Base-by-base conservation (phyloP, 305 asterid genomes). In the Solanum hybrid region DNA sequence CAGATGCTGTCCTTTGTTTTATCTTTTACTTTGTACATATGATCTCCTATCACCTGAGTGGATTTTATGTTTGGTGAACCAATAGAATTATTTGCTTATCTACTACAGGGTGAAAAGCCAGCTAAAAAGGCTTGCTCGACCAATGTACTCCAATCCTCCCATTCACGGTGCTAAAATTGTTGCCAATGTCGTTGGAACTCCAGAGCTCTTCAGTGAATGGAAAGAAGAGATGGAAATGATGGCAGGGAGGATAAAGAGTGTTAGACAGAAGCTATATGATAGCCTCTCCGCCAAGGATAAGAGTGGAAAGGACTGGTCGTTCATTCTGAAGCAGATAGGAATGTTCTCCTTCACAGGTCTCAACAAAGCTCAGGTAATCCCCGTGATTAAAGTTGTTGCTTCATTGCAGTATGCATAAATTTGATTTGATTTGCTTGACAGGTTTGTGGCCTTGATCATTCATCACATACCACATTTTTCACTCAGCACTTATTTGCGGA, bases 101-200 rank as follows among this genome's bases (percentile, higher is more conserved):
- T 39, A 27, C 32, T 87, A 61, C 95, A 97, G 99, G 94, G 99
- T 96, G 36, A 97, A 95, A 93, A 97, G 99, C 93, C 99, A 97
- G 91, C 92, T 96, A 92, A 97, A 96, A 92, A 94, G 98, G 94
- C 91, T 96, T 89, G 99, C 99, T 37, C 93, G 99, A 51, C 99
- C 99, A 89, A 97, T 97, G 99, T 96, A 97, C 95, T 97, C 99
- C 38, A 97, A 97, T 91, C 99, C 99, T 90, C 98, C 99, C 17
- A 83, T 97, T 86, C 99, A 97, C 45, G 99, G 99, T 91, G 99
- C 99, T 65, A 94, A 92, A 91, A 94, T 97, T 89, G 99, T 97
- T 87, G 98, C 99, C 88, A 95, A 96, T 88, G 94, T 97, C 82
- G 99, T 97, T 45, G 99, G 99, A 70, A 94, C 87, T 90, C 91